Percentiles rank a stretch among this genome's conserved stretches.
These are phyloP conservation scores for Diaporthe sp. DNA, from an alignment of 2,329 filamentous ascomycete genomes.

Conservation along the genomic window DNA sequence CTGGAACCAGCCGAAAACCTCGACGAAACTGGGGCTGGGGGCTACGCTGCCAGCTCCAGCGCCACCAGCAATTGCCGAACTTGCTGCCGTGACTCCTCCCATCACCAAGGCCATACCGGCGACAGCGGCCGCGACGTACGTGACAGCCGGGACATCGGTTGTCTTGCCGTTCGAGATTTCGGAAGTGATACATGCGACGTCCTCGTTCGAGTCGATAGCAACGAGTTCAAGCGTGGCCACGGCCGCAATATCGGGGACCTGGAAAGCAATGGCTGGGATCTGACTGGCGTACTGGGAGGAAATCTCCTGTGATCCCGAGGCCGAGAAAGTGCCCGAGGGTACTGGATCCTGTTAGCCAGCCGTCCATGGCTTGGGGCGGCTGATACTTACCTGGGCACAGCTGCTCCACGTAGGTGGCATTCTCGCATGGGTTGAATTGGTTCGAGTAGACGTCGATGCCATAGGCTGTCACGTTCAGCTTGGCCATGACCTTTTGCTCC, in stretches of 20 bases:
- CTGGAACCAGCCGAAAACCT: slow-evolving; percentile 92
- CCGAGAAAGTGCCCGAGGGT: slow-evolving; percentile 79
- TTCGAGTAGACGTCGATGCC: slow-evolving; percentile 84
- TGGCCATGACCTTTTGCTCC: slow-evolving; percentile 84
- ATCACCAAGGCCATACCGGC: slow-evolving; percentile 85
- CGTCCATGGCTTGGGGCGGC: neutral
- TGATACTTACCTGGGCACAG: slow-evolving; percentile 81
- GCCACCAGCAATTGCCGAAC: slow-evolving; percentile 68
- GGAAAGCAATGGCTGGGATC: slow-evolving; percentile 91
- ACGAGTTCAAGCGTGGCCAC: slow-evolving; percentile 83
- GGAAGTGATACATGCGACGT: slow-evolving; percentile 87
- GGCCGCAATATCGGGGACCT: slow-evolving; percentile 90
- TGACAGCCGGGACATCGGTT: slow-evolving; percentile 78
- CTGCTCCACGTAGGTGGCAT: slow-evolving; percentile 73
- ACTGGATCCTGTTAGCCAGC: slow-evolving; percentile 61
- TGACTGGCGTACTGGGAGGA: slow-evolving; percentile 77
- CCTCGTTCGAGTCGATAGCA: slow-evolving; percentile 64
- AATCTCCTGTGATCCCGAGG: slow-evolving; percentile 78
- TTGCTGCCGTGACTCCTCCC: slow-evolving; percentile 78
- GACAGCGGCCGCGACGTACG: slow-evolving; percentile 86
- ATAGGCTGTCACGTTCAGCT: slow-evolving; percentile 84
- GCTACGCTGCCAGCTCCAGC: slow-evolving; percentile 68
- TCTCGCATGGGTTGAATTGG: slow-evolving; percentile 85
- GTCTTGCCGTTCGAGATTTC: slow-evolving; percentile 90
- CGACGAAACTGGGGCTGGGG: slow-evolving; percentile 85